A percentile compares a stretch with the other conserved stretches of the same genome.
phyloP scores from a whole-genome alignment of 2,329 filamentous ascomycete species.

The Coleophoma cylindrospora region DNA sequence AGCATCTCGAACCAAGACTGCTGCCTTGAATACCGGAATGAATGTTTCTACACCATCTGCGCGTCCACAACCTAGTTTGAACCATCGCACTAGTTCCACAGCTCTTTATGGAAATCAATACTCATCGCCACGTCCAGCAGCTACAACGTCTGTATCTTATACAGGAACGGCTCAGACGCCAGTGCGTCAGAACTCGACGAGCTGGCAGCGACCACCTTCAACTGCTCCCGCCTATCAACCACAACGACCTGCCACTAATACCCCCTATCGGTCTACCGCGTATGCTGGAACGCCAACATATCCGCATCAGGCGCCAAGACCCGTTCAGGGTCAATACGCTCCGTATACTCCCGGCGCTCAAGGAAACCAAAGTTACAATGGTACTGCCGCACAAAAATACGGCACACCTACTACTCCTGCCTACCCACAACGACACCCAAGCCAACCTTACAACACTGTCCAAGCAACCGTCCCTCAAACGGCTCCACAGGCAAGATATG shows the following conservation, averaged over 20 bases:
- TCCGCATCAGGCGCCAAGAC: constrained; percentile 21
- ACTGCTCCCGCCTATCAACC: constrained; percentile 19
- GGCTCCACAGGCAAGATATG: constrained; percentile 12
- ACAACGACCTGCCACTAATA: constrained; percentile 16
- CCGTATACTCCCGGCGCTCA: constrained; percentile 15
- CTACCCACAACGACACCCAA: constrained; percentile 16
- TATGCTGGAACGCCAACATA: constrained; percentile 16
- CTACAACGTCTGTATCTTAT: constrained; percentile 14
- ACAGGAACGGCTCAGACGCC: constrained; percentile 22
- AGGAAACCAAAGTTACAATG: background rate
- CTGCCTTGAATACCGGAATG: constrained; percentile 10
- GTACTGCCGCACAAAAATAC: constrained; percentile 15
- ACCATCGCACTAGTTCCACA: constrained; percentile 19
- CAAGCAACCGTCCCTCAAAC: constrained; percentile 19
- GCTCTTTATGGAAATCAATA: constrained; percentile 28
- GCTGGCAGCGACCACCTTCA: constrained; percentile 21
- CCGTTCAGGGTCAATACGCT: constrained; percentile 12
- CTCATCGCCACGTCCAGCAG: constrained; percentile 14
- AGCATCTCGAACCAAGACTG: constrained; percentile 19
- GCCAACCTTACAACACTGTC: constrained; percentile 8
- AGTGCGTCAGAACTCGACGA: constrained; percentile 17
- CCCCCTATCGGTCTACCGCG: constrained; percentile 18
- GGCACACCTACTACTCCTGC: constrained; percentile 12
- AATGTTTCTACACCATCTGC: constrained; percentile 9
- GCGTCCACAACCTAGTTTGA: constrained; percentile 14